Evolutionary conservation across 2,329 filamentous ascomycete genomes (phyloP).

Genomic region (Aspergillus sp.): DNA sequence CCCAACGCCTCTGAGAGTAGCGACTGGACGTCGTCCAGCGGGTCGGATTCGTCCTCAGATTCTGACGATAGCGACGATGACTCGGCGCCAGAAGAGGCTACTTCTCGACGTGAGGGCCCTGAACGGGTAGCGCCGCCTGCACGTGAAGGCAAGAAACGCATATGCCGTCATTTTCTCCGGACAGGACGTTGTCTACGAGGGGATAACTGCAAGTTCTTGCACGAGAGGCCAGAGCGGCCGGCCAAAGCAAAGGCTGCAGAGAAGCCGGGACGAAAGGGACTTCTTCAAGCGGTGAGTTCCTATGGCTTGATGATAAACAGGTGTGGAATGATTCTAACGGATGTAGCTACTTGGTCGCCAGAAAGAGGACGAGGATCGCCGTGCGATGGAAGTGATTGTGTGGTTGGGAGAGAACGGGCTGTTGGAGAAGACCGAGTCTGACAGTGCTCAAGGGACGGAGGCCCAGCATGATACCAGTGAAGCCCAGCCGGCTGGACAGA

Average conservation of each 20-base stretch:
- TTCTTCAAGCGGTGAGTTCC: constrained; percentile 42
- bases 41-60: constrained; percentile 27
- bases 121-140: constrained; percentile 40
- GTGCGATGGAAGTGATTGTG: constrained; percentile 42
- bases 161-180: constrained; percentile 43
- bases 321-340: constrained; percentile 7
- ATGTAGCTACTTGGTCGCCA: constrained; percentile 42
- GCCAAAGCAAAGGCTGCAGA: constrained; percentile 27
- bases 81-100: constrained; percentile 42
- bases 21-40: constrained; percentile 42
- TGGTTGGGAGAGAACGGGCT: constrained; percentile 43
- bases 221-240: constrained; percentile 33
- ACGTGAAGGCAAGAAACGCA: constrained; percentile 31
- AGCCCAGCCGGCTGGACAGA: no score
- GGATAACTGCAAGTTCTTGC: constrained; percentile 41
- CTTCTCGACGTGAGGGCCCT: constrained; percentile 40
- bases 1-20: constrained; percentile 24
- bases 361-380: constrained; percentile 41
- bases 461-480: background rate
- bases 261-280: constrained; percentile 37
- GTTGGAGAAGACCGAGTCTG: constrained; percentile 24
- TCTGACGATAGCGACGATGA: constrained; percentile 29
- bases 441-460: constrained; percentile 10
- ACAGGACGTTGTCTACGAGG: constrained; percentile 44
- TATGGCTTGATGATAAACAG: background rate